A percentile compares a stretch with the other conserved stretches of the same genome.
These are phyloP conservation scores for Alternaria conjuncta DNA, from an alignment of 2,329 filamentous ascomycete genomes.

Conservation along the genomic window DNA sequence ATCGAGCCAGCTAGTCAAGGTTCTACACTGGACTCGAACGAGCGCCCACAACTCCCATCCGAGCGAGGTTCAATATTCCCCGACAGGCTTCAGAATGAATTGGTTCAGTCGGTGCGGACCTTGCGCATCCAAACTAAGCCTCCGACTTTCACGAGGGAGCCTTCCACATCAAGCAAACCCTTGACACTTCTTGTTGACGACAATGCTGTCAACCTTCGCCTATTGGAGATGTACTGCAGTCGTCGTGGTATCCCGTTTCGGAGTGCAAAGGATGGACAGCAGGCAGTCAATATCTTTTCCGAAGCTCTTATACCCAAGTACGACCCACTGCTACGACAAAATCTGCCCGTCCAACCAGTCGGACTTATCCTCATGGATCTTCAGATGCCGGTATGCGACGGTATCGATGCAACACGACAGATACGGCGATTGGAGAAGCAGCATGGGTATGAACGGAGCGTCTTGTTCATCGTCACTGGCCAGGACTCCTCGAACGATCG, in stretches of 20 bases:
- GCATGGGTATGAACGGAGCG: slow-evolving; percentile 26
- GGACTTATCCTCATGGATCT: slow-evolving; percentile 51
- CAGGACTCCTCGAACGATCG: slow-evolving; percentile 40
- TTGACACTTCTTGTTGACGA: slow-evolving; percentile 54
- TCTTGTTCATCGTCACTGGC: slow-evolving; percentile 45
- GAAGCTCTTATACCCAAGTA: slow-evolving; percentile 7
- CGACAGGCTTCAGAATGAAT: slow-evolving; percentile 9
- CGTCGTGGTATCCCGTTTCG: slow-evolving; percentile 48
- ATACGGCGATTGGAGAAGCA: slow-evolving; percentile 44
- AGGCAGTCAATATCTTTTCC: slow-evolving; percentile 49
- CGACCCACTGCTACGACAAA: slow-evolving; percentile 11
- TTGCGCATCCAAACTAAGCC: slow-evolving; percentile 6
- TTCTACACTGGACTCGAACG: neutral
- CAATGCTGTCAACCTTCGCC: slow-evolving; percentile 54
- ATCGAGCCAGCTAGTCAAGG: neutral
- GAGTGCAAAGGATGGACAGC: slow-evolving; percentile 49
- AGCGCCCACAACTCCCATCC: neutral
- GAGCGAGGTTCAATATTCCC: slow-evolving; percentile 13
- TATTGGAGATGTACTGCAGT: slow-evolving; percentile 56
- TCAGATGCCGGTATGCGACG: slow-evolving; percentile 51
- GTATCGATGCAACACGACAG: slow-evolving; percentile 42
- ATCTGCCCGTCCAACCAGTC: slow-evolving; percentile 22
- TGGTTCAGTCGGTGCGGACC: slow-evolving; percentile 17
- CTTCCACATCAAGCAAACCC: slow-evolving; percentile 15
- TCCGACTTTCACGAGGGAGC: neutral